Percentiles rank a stretch among this genome's conserved stretches.
Evolutionary conservation across 495 filamentous ascomycete genomes (phyloP).

Genomic region (Neurospora sp.): DNA sequence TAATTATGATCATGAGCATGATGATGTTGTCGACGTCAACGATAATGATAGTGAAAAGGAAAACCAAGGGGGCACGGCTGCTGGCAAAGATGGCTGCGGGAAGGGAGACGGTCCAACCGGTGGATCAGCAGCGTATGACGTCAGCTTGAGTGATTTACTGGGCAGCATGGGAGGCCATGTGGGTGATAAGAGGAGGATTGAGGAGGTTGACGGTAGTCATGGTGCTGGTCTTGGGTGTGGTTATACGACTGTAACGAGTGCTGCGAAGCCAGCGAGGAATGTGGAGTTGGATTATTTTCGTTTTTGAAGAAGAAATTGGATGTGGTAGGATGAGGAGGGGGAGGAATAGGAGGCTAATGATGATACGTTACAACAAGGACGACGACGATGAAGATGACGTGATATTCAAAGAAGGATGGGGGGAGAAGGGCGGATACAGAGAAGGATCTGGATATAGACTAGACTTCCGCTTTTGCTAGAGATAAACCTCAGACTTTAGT

Average conservation of each 20-base stretch:
- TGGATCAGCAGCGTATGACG: slow-evolving; percentile 1
- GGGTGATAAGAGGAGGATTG: background rate
- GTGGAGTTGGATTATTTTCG: slow-evolving; percentile 20
- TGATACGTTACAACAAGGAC: background rate
- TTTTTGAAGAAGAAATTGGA: slow-evolving; percentile 2
- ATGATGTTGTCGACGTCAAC: background rate
- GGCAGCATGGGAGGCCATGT: background rate
- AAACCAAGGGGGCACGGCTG: background rate
- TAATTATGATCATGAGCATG: background rate
- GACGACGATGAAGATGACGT: background rate
- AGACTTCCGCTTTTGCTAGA: background rate
- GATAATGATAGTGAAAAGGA: background rate
- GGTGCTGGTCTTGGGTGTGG: background rate
- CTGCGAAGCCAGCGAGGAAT: slow-evolving; percentile 7
- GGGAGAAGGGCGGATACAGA: background rate
- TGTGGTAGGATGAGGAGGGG: too few relatives aligned
- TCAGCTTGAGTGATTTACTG: background rate
- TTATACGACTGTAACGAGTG: background rate
- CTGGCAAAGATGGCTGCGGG: background rate
- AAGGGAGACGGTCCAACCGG: background rate
- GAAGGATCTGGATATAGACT: background rate
- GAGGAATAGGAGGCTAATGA: background rate
- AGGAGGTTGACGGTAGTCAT: background rate
- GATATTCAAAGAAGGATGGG: background rate
- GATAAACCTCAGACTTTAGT: background rate